phyloP scores from a whole-genome alignment of 2,329 filamentous ascomycete species.

The Aspergillus japonicus region DNA sequence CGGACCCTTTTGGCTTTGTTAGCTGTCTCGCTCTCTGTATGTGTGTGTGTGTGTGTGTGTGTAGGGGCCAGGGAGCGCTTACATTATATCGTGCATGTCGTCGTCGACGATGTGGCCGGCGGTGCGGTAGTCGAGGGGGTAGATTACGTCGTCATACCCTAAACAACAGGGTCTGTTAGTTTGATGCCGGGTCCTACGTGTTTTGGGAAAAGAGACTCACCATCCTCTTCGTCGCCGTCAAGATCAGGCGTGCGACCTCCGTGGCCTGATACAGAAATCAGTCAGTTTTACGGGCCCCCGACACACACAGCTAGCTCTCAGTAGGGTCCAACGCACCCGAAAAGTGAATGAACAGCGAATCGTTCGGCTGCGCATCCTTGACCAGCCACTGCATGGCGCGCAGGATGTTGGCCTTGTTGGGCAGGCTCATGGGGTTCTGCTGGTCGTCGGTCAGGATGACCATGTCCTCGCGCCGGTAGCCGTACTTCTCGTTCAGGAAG shows the following conservation, averaged over 20 bases:
- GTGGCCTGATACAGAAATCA: constrained; percentile 53
- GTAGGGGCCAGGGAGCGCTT: background rate
- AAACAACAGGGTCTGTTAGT: background rate
- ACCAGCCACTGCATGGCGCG: constrained; percentile 99
- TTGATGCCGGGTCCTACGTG: background rate
- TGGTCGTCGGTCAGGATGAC: constrained; percentile 95
- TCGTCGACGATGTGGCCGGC: constrained; percentile 74
- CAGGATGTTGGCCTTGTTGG: constrained; percentile 90
- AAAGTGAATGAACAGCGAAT: constrained; percentile 96
- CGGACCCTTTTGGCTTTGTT: constrained; percentile 53
- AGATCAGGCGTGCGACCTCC: constrained; percentile 71
- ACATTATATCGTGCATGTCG: constrained; percentile 71
- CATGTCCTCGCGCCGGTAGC: constrained; percentile 95
- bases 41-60: background rate
- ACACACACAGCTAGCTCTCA: background rate
- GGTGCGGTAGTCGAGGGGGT: constrained; percentile 70
- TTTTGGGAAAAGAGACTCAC: constrained; percentile 11
- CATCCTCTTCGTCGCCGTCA: constrained; percentile 75
- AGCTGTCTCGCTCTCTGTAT: no score
- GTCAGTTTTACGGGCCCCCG: no score
- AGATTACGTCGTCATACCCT: constrained; percentile 73
- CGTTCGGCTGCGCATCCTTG: constrained; percentile 85
- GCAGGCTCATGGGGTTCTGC: constrained; percentile 94
- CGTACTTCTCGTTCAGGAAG: constrained; percentile 80
- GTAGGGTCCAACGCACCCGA: constrained; percentile 60